Percentiles rank a stretch among this genome's conserved stretches.
Evolutionary conservation across 805 yeast genomes (phyloP).

Genomic region (Candida glaebosa): DNA sequence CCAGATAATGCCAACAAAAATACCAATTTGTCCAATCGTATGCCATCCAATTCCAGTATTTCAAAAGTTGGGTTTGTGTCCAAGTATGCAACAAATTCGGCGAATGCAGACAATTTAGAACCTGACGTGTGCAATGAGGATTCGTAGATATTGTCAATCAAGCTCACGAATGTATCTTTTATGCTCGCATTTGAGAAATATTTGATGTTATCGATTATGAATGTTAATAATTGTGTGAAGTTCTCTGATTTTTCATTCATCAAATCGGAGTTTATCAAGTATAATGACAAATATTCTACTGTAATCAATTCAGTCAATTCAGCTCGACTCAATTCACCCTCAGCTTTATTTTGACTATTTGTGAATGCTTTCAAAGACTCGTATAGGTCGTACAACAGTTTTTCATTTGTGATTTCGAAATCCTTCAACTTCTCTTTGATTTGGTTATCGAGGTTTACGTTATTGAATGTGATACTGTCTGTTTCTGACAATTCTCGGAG

Average conservation of each 20-base stretch:
- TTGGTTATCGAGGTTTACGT: constrained; percentile 3
- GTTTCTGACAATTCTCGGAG: constrained; percentile 14
- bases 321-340: constrained; percentile 11
- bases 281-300: constrained; percentile 13
- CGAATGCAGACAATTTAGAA: constrained; percentile 10
- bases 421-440: constrained; percentile 1
- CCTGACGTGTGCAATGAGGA: constrained; percentile 10
- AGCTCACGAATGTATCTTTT: constrained; percentile 10
- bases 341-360: constrained; percentile 13
- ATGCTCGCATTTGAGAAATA: constrained; percentile 11
- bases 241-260: constrained; percentile 7
- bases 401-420: background rate
- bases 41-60: constrained; percentile 14
- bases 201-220: constrained; percentile 1
- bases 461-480: constrained; percentile 11
- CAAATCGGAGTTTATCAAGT: constrained; percentile 1
- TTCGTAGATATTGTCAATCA: constrained; percentile 13
- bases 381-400: background rate
- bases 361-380: constrained; percentile 10
- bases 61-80: constrained; percentile 11
- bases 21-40: constrained; percentile 22
- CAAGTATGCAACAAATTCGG: constrained; percentile 8
- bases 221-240: constrained; percentile 2
- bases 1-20: constrained; percentile 16
- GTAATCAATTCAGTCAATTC: constrained; percentile 11